A percentile compares a stretch with the other conserved stretches of the same genome.
These are phyloP conservation scores for Apiospora arundinis DNA, from an alignment of 2,329 filamentous ascomycete genomes.

Conservation along the genomic window DNA sequence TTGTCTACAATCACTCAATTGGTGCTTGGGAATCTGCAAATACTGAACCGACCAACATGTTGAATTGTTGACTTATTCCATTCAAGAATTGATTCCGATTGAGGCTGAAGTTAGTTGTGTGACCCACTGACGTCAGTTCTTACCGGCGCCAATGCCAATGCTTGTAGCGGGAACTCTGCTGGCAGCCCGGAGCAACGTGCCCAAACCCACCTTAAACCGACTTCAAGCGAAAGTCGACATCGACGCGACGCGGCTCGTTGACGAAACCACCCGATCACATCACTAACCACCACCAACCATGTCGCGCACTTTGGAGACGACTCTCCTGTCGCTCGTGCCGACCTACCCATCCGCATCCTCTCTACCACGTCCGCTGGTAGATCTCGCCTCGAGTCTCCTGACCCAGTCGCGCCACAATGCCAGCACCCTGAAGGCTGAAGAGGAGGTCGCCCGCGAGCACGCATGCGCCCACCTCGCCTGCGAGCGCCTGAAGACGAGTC, in stretches of 20 bases:
- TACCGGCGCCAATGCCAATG: background rate
- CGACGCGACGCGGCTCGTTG: background rate
- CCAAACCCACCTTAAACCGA: slow-evolving; percentile 3
- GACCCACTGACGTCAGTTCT: slow-evolving; percentile 9
- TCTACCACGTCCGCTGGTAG: slow-evolving; percentile 72
- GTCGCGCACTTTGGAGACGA: slow-evolving; percentile 77
- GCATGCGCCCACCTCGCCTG: slow-evolving; percentile 90
- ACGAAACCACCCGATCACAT: background rate
- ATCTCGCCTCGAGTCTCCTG: slow-evolving; percentile 75
- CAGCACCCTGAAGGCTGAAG: slow-evolving; percentile 79
- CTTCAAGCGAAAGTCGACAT: background rate
- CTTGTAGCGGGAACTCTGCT: background rate
- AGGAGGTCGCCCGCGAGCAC: slow-evolving; percentile 85
- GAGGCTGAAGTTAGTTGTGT: background rate
- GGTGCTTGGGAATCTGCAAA: background rate
- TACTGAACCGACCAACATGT: background rate
- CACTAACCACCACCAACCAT: slow-evolving; percentile 50
- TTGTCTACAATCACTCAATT: background rate
- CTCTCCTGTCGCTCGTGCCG: slow-evolving; percentile 75
- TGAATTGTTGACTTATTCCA: background rate
- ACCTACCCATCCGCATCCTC: slow-evolving; percentile 69
- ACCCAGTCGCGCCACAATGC: slow-evolving; percentile 82
- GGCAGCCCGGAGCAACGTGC: slow-evolving; percentile 10
- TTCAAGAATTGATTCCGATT: background rate
- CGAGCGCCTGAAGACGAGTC: slow-evolving; percentile 76